phyloP scores from a whole-genome alignment of 1,284 basidiomycete genomes.

The Malassezia slooffiae region DNA sequence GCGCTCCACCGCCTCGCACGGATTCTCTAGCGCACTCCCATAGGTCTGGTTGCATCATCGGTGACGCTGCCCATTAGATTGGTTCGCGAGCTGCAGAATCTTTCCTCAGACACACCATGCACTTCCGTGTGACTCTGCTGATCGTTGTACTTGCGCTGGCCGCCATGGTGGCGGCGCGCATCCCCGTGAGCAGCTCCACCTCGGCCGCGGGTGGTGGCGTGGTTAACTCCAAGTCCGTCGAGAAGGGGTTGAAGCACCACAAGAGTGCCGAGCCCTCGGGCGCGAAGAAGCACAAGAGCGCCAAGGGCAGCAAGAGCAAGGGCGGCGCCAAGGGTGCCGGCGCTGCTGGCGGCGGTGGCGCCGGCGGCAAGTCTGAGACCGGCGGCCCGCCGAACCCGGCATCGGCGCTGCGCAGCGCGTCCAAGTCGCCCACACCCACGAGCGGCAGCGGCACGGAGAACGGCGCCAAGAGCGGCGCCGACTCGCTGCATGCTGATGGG shows the following conservation, averaged over 20 bases:
- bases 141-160: constrained; percentile 2
- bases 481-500: no score
- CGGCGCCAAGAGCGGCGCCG: no score
- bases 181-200: constrained; percentile 2
- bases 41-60: no score
- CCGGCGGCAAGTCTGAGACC: not conserved
- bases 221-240: not conserved
- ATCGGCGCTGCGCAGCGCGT: no score
- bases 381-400: no score
- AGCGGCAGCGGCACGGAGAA: no score
- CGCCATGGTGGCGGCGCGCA: constrained; percentile 5
- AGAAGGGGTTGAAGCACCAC: not conserved
- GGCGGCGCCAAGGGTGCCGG: not conserved
- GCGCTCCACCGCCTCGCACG: no score
- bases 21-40: no score
- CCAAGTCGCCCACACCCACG: no score
- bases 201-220: not conserved
- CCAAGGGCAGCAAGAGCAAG: not conserved
- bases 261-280: not conserved
- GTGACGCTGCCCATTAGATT: no score
- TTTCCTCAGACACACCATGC: no score
- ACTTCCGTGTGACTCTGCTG: not conserved
- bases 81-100: no score
- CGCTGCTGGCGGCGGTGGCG: not conserved
- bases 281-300: not conserved